A percentile compares a stretch with the other conserved stretches of the same genome.
These are phyloP conservation scores for Coccinonectria pachysandricola DNA, from an alignment of 2,329 filamentous ascomycete genomes.

Conservation along the genomic window DNA sequence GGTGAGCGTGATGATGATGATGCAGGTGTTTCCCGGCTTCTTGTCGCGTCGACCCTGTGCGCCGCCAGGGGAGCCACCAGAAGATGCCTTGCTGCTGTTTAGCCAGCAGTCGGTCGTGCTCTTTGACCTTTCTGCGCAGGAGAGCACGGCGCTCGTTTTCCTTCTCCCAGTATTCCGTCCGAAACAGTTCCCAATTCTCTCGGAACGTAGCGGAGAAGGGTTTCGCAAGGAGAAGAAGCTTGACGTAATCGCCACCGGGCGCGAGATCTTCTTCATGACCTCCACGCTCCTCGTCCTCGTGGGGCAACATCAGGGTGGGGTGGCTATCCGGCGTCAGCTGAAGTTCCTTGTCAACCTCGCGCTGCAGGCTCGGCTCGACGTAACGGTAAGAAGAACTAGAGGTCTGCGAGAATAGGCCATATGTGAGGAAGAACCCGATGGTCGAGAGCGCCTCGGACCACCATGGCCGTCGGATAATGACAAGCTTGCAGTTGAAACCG, in stretches of 20 bases:
- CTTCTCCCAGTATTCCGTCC: slow-evolving; percentile 90
- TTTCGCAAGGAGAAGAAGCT: slow-evolving; percentile 82
- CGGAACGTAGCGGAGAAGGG: slow-evolving; percentile 90
- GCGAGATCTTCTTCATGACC: slow-evolving; percentile 85
- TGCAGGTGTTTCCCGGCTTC: slow-evolving; percentile 30
- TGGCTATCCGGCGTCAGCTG: slow-evolving; percentile 34
- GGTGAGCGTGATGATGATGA: no score
- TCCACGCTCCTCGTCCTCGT: slow-evolving; percentile 49
- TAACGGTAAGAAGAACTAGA: slow-evolving; percentile 64
- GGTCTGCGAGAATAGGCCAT: slow-evolving; percentile 58
- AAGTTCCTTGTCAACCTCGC: slow-evolving; percentile 50
- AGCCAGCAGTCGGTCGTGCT: slow-evolving; percentile 57
- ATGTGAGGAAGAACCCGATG: slow-evolving; percentile 67
- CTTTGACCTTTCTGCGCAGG: slow-evolving; percentile 59
- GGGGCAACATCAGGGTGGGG: slow-evolving; percentile 31
- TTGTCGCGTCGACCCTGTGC: slow-evolving; percentile 23
- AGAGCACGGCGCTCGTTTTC: slow-evolving; percentile 82
- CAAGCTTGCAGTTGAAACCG: slow-evolving; percentile 92
- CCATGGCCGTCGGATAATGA: slow-evolving; percentile 74
- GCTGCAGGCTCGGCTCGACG: slow-evolving; percentile 55
- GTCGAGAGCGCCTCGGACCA: slow-evolving; percentile 68
- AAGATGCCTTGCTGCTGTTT: slow-evolving; percentile 62
- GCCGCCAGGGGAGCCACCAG: slow-evolving; percentile 73
- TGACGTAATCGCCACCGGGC: slow-evolving; percentile 82
- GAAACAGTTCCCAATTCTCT: slow-evolving; percentile 93